phyloP scores from a whole-genome alignment of 495 filamentous ascomycete genomes.

The Coniosporium apollinis region DNA sequence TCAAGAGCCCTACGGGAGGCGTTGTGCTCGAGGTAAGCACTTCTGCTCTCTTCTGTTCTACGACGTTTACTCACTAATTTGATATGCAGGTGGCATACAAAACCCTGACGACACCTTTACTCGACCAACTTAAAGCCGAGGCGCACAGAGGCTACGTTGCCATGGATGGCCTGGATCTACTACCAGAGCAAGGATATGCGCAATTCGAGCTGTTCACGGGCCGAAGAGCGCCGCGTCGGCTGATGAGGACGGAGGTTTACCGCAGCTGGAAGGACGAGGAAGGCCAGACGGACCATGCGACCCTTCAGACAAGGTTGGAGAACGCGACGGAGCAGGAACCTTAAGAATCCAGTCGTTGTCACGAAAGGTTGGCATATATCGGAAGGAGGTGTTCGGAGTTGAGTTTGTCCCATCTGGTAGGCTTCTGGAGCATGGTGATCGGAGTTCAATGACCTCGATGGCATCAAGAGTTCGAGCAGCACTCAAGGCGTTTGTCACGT shows the following conservation, averaged over 20 bases:
- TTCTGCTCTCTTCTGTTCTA: background rate
- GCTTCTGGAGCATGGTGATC: no score
- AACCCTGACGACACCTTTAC: constrained; percentile 51
- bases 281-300: background rate
- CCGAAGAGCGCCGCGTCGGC: constrained; percentile 53
- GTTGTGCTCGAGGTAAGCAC: constrained; percentile 53
- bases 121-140: constrained; percentile 46
- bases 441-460: no score
- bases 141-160: constrained; percentile 54
- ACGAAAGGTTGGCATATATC: no score
- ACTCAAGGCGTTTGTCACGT: no score
- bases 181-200: constrained; percentile 67
- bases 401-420: no score
- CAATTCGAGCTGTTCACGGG: constrained; percentile 75
- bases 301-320: background rate
- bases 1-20: constrained; percentile 59
- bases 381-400: no score
- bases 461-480: no score
- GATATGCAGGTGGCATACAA: constrained; percentile 48
- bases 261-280: constrained; percentile 19
- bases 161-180: constrained; percentile 64
- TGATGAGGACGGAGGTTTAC: constrained; percentile 57
- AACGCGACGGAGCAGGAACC: no score
- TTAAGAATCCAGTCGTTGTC: no score
- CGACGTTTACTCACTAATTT: constrained; percentile 1